phyloP scores from a whole-genome alignment of 176 grass and related monocot genomes.

The Melocanna baccifera region DNA sequence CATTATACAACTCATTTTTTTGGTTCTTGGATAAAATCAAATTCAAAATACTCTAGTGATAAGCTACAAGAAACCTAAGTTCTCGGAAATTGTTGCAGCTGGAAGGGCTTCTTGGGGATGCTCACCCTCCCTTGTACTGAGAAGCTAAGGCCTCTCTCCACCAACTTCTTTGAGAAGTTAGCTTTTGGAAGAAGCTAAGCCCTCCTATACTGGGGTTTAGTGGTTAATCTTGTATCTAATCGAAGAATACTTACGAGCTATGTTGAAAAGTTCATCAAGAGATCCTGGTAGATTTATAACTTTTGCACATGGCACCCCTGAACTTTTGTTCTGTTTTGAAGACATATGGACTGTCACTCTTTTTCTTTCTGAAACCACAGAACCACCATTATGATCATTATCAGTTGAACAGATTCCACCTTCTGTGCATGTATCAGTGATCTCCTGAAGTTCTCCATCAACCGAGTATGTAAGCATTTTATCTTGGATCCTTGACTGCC shows the following conservation, averaged over 20 bases:
- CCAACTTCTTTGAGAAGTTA: neutral
- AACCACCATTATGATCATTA: conserved; percentile 7
- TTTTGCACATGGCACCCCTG: conserved; percentile 40
- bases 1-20: neutral
- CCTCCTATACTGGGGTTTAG: neutral
- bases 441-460: neutral
- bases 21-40: neutral
- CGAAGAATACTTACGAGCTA: conserved; percentile 59
- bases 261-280: conserved; percentile 58
- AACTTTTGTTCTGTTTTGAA: conserved; percentile 15
- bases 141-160: neutral
- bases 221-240: neutral
- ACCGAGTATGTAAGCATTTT: neutral
- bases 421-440: conserved; percentile 15
- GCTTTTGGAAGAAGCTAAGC: neutral
- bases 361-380: conserved; percentile 34
- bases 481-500: conserved; percentile 1
- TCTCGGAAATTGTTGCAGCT: neutral
- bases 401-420: neutral
- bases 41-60: neutral
- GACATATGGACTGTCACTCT: conserved; percentile 59
- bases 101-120: neutral
- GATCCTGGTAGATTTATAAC: conserved; percentile 69
- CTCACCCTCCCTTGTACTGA: no score
- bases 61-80: conserved; percentile 8